Evolutionary conservation across 129 eudicot species (phyloP).

Genomic region (Mikania micrantha): DNA sequence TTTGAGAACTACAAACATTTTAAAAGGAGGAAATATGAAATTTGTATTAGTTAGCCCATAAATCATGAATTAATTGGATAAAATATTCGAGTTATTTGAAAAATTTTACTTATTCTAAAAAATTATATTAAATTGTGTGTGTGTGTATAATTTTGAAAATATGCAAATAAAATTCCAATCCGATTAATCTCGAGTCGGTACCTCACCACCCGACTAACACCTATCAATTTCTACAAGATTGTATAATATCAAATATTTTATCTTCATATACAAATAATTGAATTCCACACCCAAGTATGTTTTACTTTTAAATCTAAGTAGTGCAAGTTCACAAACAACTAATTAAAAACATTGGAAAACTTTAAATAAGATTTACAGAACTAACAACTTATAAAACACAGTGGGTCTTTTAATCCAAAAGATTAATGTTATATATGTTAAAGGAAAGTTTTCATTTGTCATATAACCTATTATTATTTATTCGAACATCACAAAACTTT

Average conservation of each 20-base stretch:
- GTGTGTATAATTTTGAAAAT: too few relatives aligned
- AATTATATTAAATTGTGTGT: too few relatives aligned
- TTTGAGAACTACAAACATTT: too few relatives aligned
- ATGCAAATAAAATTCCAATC: too few relatives aligned
- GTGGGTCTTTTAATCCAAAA: neutral
- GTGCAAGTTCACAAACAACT: neutral
- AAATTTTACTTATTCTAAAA: too few relatives aligned
- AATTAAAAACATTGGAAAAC: neutral
- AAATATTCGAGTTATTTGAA: too few relatives aligned
- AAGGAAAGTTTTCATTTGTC: neutral
- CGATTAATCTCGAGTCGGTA: too few relatives aligned
- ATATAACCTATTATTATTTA: neutral
- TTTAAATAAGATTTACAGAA: neutral
- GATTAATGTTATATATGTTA: neutral
- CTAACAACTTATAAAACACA: neutral
- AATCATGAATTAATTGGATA: too few relatives aligned
- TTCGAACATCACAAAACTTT: neutral
- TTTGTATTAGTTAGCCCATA: too few relatives aligned
- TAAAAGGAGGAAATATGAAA: too few relatives aligned
- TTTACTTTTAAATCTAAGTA: neutral
- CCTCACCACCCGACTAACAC: too few relatives aligned
- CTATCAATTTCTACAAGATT: too few relatives aligned
- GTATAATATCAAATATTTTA: neutral
- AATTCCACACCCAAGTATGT: neutral
- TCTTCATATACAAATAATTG: neutral